phyloP scores from a whole-genome alignment of 306 rosid species.

The Trifolium repens region DNA sequence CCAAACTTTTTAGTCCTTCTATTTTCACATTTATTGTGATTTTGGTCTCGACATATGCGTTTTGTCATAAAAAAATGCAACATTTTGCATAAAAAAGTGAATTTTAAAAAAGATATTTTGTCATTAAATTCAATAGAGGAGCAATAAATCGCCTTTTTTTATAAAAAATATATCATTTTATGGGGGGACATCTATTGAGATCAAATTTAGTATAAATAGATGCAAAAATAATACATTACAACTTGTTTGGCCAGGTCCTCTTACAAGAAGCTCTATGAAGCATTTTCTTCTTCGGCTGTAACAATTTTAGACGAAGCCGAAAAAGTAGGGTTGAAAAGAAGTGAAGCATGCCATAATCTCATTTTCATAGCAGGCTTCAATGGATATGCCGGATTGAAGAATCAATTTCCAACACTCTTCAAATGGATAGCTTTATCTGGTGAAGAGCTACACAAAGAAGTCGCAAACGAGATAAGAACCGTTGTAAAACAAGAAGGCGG shows the following conservation, averaged over 20 bases:
- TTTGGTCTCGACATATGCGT: too few relatives aligned
- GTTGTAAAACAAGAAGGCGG: constrained; percentile 47
- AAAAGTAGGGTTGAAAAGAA: constrained; percentile 46
- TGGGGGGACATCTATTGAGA: too few relatives aligned
- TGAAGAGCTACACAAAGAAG: constrained; percentile 47
- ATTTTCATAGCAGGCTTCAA: constrained; percentile 69
- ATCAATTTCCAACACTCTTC: constrained; percentile 52
- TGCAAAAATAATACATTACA: not conserved
- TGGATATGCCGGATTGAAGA: constrained; percentile 70
- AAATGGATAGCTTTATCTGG: constrained; percentile 74
- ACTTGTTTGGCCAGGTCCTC: constrained; percentile 25
- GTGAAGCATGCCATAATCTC: constrained; percentile 72
- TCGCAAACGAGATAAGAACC: constrained; percentile 56
- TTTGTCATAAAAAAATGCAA: too few relatives aligned
- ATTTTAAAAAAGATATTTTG: too few relatives aligned
- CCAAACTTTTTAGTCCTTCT: too few relatives aligned
- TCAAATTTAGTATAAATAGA: too few relatives aligned
- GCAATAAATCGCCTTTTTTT: too few relatives aligned
- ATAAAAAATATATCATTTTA: too few relatives aligned
- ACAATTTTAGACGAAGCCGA: constrained; percentile 58
- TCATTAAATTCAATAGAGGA: too few relatives aligned
- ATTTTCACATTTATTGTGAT: too few relatives aligned
- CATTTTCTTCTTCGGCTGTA: constrained; percentile 39
- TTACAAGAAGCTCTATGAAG: constrained; percentile 60
- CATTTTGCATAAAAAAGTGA: too few relatives aligned